phyloP scores from a whole-genome alignment of 208 protist species.

The Trypanosoma lewisi region DNA sequence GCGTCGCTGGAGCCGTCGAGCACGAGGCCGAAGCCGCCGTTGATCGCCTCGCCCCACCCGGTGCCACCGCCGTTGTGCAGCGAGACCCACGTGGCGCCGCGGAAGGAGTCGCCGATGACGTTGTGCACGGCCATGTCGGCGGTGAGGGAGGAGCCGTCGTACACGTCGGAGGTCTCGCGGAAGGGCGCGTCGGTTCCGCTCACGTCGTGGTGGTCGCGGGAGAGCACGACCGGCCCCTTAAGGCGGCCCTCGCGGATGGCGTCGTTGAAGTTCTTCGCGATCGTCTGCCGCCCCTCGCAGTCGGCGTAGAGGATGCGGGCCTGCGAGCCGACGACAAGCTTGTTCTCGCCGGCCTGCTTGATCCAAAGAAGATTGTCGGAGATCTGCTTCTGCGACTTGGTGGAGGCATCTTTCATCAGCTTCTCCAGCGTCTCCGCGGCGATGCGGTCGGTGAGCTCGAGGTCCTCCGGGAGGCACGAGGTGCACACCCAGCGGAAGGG shows the following conservation, averaged over 20 bases:
- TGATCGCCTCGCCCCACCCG: conserved; percentile 87
- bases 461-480: conserved; percentile 43
- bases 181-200: conserved; percentile 77
- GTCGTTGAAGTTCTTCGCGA: conserved; percentile 79
- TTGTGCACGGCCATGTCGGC: conserved; percentile 88
- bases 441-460: conserved; percentile 68
- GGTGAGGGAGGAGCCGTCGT: conserved; percentile 72
- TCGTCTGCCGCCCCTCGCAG: conserved; percentile 44
- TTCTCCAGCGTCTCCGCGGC: conserved; percentile 60
- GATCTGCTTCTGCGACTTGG: conserved; percentile 30
- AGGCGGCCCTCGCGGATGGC: conserved; percentile 62
- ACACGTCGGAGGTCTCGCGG: conserved; percentile 85
- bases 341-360: conserved; percentile 51
- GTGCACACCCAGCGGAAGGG: conserved; percentile 89
- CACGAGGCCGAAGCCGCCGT: conserved; percentile 90
- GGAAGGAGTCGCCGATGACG: conserved; percentile 58
- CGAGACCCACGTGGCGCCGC: conserved; percentile 80
- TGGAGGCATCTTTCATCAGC: conserved; percentile 28
- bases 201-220: conserved; percentile 90
- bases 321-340: conserved; percentile 88
- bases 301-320: conserved; percentile 88
- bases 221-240: conserved; percentile 47
- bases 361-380: conserved; percentile 89
- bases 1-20: conserved; percentile 72
- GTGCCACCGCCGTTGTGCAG: conserved; percentile 89